Evolutionary conservation across 345 rosid genomes (phyloP).

Genomic region (Brassica carinata): DNA sequence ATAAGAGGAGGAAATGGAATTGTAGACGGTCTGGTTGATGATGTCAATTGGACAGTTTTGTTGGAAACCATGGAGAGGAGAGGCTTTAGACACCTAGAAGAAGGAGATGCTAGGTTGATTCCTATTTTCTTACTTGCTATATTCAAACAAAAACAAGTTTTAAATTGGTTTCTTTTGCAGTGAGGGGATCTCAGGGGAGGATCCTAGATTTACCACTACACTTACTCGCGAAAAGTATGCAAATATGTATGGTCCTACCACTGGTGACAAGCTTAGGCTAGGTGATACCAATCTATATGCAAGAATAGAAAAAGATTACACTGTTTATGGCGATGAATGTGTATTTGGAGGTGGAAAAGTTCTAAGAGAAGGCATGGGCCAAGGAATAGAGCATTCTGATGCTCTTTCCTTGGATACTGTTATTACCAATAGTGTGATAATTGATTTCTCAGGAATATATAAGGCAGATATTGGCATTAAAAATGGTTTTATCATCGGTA

Average conservation of each 20-base stretch:
- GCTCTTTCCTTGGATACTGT: constrained; percentile 66
- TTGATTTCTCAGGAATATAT: constrained; percentile 81
- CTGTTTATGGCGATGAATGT: constrained; percentile 93
- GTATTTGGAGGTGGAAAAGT: constrained; percentile 99
- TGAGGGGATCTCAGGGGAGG: constrained; percentile 68
- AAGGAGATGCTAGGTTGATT: constrained; percentile 64
- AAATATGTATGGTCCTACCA: constrained; percentile 92
- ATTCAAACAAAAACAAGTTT: constrained; percentile 5
- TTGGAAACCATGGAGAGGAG: constrained; percentile 51
- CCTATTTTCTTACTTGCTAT: constrained; percentile 19
- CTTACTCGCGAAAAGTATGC: constrained; percentile 73
- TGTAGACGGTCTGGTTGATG: constrained; percentile 60
- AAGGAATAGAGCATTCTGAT: constrained; percentile 56
- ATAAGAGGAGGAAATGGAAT: constrained; percentile 88
- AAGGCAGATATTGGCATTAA: constrained; percentile 95
- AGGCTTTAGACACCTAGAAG: constrained; percentile 60
- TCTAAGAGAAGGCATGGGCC: constrained; percentile 98
- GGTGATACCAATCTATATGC: constrained; percentile 93
- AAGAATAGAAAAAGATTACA: constrained; percentile 75
- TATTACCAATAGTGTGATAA: constrained; percentile 82
- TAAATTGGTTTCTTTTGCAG: constrained; percentile 52
- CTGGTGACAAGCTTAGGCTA: constrained; percentile 83
- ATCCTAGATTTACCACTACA: constrained; percentile 49
- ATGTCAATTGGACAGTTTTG: constrained; percentile 44
- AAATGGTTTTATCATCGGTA: constrained; percentile 57